Conservation (phyloP, 2,329 filamentous ascomycete genomes). For the Cucurbitaria berberidis region DNA sequence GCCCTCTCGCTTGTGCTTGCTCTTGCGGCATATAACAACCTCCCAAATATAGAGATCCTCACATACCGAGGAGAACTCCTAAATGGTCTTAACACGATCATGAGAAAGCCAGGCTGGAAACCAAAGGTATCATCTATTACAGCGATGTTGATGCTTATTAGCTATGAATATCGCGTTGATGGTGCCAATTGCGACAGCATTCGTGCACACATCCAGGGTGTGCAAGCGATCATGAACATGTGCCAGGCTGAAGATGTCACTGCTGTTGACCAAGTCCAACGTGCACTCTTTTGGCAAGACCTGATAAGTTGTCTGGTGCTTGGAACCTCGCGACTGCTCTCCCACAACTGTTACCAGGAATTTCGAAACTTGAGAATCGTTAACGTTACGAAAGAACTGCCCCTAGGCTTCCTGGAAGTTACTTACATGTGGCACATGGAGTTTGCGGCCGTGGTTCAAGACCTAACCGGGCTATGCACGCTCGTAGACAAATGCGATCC, state of each 20-base stretch:
- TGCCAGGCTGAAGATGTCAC: slow-evolving; percentile 4
- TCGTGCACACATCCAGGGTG: slow-evolving; percentile 15
- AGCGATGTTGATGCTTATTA: slow-evolving; percentile 27
- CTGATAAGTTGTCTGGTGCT: slow-evolving; percentile 21
- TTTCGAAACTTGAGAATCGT: too few species aligned
- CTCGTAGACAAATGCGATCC: too few species aligned
- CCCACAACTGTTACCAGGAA: slow-evolving; percentile 13
- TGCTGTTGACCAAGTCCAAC: slow-evolving; percentile 11
- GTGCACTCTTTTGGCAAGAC: slow-evolving; percentile 26
- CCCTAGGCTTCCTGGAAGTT: too few species aligned
- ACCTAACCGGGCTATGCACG: too few species aligned
- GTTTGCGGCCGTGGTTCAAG: too few species aligned
- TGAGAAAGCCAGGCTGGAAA: slow-evolving; percentile 5
- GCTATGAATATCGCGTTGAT: slow-evolving; percentile 24
- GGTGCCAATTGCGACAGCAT: slow-evolving; percentile 14
- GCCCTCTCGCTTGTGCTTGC: slow-evolving; percentile 22
- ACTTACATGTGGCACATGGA: too few species aligned
- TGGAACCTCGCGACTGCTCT: slow-evolving; percentile 17
- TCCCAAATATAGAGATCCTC: slow-evolving; percentile 20
- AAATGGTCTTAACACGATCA: slow-evolving; percentile 9
- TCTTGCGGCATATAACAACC: slow-evolving; percentile 18
- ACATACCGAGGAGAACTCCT: slow-evolving; percentile 19
- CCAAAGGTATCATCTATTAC: slow-evolving; percentile 20
- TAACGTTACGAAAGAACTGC: too few species aligned
- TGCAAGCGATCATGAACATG: slow-evolving; percentile 15